phyloP scores from a whole-genome alignment of 192 early-diverging fungal species.

The Hyaloraphidium curvatum region DNA sequence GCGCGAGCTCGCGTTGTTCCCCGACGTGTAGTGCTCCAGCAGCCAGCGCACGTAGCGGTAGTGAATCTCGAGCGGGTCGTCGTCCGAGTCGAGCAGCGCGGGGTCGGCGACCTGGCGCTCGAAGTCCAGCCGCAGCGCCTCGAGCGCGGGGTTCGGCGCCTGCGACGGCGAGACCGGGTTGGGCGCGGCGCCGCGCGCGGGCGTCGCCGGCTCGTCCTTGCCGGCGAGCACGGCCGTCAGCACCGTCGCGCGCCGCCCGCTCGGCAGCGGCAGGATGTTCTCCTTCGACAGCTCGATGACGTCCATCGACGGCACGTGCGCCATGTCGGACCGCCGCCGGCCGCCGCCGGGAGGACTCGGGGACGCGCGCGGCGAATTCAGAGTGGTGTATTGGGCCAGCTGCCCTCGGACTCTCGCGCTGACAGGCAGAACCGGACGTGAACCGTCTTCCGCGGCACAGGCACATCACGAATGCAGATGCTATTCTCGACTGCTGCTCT shows the following conservation, averaged over 20 bases:
- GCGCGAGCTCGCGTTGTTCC: background rate
- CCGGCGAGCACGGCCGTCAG: background rate
- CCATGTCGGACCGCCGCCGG: too few relatives aligned
- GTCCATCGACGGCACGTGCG: background rate
- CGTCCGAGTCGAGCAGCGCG: background rate
- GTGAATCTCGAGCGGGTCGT: background rate
- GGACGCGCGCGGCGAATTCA: too few relatives aligned
- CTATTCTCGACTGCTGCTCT: too few relatives aligned
- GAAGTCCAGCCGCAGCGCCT: background rate
- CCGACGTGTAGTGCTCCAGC: background rate
- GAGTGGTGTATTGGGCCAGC: too few relatives aligned
- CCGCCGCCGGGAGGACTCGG: too few relatives aligned
- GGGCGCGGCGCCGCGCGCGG: background rate
- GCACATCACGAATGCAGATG: too few relatives aligned
- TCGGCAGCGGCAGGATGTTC: background rate
- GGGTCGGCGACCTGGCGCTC: background rate
- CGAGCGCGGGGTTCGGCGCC: background rate
- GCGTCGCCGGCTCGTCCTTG: background rate
- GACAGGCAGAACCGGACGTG: too few relatives aligned
- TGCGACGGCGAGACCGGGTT: background rate
- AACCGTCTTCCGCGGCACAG: too few relatives aligned
- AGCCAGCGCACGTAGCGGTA: background rate
- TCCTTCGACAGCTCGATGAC: background rate
- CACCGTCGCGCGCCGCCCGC: background rate
- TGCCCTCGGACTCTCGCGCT: too few relatives aligned